A percentile compares a stretch with the other conserved stretches of the same genome.
phyloP scores from a whole-genome alignment of 768 basidiomycete genomes.

The Pleurotus pulmonarius region DNA sequence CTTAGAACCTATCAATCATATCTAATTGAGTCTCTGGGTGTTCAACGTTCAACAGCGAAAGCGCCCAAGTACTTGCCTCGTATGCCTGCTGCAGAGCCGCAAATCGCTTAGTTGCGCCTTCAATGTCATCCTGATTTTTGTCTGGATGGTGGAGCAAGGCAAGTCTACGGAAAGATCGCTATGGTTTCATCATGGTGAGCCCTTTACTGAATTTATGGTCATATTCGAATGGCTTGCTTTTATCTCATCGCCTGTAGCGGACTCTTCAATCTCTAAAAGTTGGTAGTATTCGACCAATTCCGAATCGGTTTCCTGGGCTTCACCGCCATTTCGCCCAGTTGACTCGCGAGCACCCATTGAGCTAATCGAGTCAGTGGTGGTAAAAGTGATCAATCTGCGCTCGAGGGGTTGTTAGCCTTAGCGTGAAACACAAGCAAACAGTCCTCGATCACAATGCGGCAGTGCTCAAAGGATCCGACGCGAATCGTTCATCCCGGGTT shows the following conservation, averaged over 20 bases:
- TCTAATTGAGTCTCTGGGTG: neutral
- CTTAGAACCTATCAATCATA: conserved; percentile 65
- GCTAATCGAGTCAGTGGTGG: neutral
- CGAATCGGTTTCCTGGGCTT: conserved; percentile 12
- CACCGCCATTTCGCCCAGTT: conserved; percentile 29
- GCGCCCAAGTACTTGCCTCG: conserved; percentile 55
- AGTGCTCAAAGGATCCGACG: neutral
- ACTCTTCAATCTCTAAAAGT: conserved; percentile 75
- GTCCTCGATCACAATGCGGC: neutral
- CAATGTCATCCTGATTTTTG: conserved; percentile 79
- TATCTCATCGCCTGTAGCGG: conserved; percentile 85
- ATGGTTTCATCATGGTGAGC: neutral
- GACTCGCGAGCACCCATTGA: conserved; percentile 74
- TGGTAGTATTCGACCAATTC: conserved; percentile 71
- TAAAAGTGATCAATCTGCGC: no score
- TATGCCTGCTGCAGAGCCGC: conserved; percentile 92
- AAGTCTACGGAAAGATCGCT: conserved; percentile 82
- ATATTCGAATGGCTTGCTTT: conserved; percentile 44
- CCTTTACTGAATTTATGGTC: no score
- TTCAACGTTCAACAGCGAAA: conserved; percentile 2
- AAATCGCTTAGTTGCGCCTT: conserved; percentile 85
- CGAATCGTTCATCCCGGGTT: no score
- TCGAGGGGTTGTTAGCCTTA: neutral
- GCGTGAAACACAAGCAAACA: conserved; percentile 8
- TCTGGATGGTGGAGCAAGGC: conserved; percentile 87